Evolutionary conservation across 805 yeast species (phyloP).

Genomic region (Saturnispora quitensis): DNA sequence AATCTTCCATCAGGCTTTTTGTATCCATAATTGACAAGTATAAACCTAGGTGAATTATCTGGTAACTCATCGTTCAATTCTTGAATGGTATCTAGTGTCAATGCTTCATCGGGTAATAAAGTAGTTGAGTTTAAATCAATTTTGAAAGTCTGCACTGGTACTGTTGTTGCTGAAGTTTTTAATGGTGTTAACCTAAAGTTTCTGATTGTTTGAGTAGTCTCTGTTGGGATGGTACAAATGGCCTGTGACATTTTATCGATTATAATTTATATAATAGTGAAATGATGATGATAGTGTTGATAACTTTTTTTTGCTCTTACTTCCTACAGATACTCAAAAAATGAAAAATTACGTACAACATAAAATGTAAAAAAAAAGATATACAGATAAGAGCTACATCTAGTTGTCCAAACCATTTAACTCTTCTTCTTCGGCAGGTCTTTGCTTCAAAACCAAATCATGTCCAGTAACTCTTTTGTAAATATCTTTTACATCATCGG

Average conservation of each 20-base stretch:
- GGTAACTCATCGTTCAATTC: slow-evolving; percentile 72
- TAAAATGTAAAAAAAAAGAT: background rate
- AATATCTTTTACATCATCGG: slow-evolving; percentile 93
- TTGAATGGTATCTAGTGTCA: slow-evolving; percentile 41
- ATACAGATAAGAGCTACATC: background rate
- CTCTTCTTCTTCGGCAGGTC: slow-evolving; percentile 56
- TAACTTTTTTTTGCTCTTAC: background rate
- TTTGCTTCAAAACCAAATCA: slow-evolving; percentile 77
- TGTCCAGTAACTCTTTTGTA: slow-evolving; percentile 88
- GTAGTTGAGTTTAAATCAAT: slow-evolving; percentile 51
- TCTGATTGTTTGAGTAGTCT: slow-evolving; percentile 48
- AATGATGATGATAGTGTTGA: background rate
- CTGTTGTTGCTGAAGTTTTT: slow-evolving; percentile 51
- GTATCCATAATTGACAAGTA: slow-evolving; percentile 70
- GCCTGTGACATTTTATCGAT: slow-evolving; percentile 32
- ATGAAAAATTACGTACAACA: background rate
- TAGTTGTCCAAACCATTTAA: slow-evolving; percentile 26
- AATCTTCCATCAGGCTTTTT: slow-evolving; percentile 59
- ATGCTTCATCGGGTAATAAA: slow-evolving; percentile 36
- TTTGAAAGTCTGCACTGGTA: slow-evolving; percentile 54
- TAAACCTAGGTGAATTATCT: slow-evolving; percentile 69
- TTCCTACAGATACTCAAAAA: background rate
- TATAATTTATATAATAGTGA: background rate
- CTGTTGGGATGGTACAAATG: slow-evolving; percentile 54
- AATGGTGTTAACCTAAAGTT: slow-evolving; percentile 55